Conservation (phyloP, 257 asterid genomes). For the Misopates orontium region DNA sequence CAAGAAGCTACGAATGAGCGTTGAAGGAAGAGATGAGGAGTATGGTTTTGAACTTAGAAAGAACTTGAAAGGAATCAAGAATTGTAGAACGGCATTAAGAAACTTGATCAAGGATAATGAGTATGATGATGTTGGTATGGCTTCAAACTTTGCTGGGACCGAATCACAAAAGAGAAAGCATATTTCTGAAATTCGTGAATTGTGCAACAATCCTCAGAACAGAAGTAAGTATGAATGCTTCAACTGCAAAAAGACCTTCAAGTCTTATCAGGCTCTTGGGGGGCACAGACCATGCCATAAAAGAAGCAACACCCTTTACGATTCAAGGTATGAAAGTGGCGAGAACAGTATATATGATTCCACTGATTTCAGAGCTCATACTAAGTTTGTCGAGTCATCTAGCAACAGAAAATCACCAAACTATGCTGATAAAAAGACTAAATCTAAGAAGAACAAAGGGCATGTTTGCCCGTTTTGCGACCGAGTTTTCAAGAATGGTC, state of each 20-base stretch:
- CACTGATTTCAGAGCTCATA: constrained; percentile 29
- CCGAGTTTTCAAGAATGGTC: constrained; percentile 88
- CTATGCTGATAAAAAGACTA: constrained; percentile 39
- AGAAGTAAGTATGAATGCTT: constrained; percentile 77
- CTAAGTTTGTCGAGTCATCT: constrained; percentile 38
- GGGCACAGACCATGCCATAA: constrained; percentile 96
- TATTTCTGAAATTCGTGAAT: constrained; percentile 38
- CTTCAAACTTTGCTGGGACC: constrained; percentile 8
- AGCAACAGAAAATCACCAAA: constrained; percentile 38
- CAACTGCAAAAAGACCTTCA: constrained; percentile 79
- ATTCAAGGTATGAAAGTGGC: constrained; percentile 54
- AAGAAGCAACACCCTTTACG: constrained; percentile 36
- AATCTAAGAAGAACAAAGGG: constrained; percentile 55
- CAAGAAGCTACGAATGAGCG: too few species aligned
- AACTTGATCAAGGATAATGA: constrained; percentile 30
- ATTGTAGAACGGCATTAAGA: constrained; percentile 35
- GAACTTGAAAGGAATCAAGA: constrained; percentile 35
- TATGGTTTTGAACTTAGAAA: constrained; percentile 32
- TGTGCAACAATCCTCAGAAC: constrained; percentile 30
- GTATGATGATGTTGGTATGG: constrained; percentile 22
- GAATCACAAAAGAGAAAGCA: constrained; percentile 45
- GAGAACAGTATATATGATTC: constrained; percentile 63
- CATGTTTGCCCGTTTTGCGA: constrained; percentile 75
- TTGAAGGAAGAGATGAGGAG: too few species aligned
- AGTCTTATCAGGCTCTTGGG: constrained; percentile 90